Base-by-base conservation (phyloP, 1,139 yeast genomes). In the Magnusiomyces ingens region DNA sequence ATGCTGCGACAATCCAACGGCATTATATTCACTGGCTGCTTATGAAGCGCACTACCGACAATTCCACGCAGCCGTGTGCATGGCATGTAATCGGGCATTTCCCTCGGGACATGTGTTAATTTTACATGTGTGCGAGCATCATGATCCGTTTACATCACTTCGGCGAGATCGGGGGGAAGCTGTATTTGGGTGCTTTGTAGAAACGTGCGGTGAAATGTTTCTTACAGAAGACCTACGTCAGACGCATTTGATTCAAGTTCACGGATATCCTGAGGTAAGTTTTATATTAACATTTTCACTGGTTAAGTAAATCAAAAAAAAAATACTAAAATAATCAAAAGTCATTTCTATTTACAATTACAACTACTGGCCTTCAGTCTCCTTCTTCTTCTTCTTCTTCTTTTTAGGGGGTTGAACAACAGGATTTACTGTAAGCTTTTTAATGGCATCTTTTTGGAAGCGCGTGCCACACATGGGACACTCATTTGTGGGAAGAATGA, bases 391-490 rank as follows among this genome's bases (percentile, higher is more conserved):
- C 63, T 64, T 67, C 51, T 75, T 76, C 58, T 76, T 67, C 60
- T 71, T 74, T 63, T 70, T 73, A 55, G 71, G 72, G 10, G 68
- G 69, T 15, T 71, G 63, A 10, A 82, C 81, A 12, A 72, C 75
- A 0, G 90, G 90, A 56, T 75, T 80, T 58, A 78, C 73, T 62
- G 73, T 76, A 58, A 82, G 62, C 49, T 73, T 75, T 58, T 77
- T 74, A 69, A 89, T 64, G 64, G 85, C 71, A 71, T 81, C 73
- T 70, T 80, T 71, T 59, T 80, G 79, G 69, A 82, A 76, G 59
- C 77, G 65, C 65, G 96, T 71, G 68, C 81, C 77, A 70, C 85
- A 81, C 68, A 90, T 82, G 1, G 89, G 87, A 62, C 90, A 84
- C 53, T 70, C 72, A 51, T 74, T 76, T 42, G 69, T 79, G 53